Base-by-base conservation (phyloP, 192 early-diverging fungal genomes). In the Entophlyctis helioformis region DNA sequence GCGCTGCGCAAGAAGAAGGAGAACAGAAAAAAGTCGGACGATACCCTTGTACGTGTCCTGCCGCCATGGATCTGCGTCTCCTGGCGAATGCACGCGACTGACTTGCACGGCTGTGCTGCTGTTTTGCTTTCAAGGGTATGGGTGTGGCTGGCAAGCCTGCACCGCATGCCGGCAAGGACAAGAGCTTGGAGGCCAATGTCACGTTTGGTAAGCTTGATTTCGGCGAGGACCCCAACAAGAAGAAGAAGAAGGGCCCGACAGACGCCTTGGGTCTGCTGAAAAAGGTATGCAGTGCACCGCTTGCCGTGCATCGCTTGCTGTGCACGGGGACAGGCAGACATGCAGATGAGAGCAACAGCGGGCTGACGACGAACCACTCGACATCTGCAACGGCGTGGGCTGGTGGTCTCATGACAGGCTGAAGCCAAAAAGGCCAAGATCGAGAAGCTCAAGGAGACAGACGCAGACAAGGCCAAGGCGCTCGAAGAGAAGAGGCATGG, bases 401-500 rank as follows among this genome's bases (percentile, higher is more conserved):
- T 22, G 15, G 4, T 22, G 38, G 7, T 7, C 7, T 4, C 38
- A 4, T 4, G 27, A 2, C 47, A 72, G 54, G 59, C 58, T n/a
- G 80, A 89, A 62, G 65, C 63, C 40, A 81, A 89, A 50, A 66
- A 78, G 49, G 69, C 82, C 56, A 86, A 90, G 58, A 48, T 90
- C 12, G 81, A 79, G 25, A 73, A 78, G 44, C 67, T 93, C 32
- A 69, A 82, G 15, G 66, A 76, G 22, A 81, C 81, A 53, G 72
- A 60, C 25, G 43, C 51, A 2, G 69, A 51, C 53, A 65, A 61
- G 51, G 87, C 87, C 11, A 61, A 62, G 26, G 43, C 59, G 21
- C 53, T 93, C 38, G 69, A 78, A 49, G 84, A 90, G 49, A 85
- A 51, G 73, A 76, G 37, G 73, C 74, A 16, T 97, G 93, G 93